These are phyloP conservation scores for Punica granatum DNA, from an alignment of 345 rosid species.

Conservation along the genomic window DNA sequence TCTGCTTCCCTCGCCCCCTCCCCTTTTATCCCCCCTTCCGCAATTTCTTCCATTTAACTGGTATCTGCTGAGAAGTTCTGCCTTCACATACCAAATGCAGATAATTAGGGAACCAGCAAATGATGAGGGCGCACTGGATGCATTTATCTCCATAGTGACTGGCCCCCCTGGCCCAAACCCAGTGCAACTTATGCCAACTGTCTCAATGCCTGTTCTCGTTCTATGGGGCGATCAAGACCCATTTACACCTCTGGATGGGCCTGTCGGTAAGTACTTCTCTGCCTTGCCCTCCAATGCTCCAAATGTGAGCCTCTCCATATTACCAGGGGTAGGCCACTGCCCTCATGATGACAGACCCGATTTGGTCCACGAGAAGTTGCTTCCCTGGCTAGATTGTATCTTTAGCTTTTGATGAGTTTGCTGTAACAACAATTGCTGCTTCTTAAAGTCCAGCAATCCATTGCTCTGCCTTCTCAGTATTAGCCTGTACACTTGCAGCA, in stretches of 20 bases:
- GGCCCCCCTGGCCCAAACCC: conserved; percentile 98
- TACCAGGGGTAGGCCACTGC: conserved; percentile 83
- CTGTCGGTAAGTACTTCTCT: conserved; percentile 74
- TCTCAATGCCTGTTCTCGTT: conserved; percentile 51
- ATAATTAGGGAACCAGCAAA: conserved; percentile 72
- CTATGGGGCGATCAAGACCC: conserved; percentile 88
- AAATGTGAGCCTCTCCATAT: conserved; percentile 49
- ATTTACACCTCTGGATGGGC: conserved; percentile 79
- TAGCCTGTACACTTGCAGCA: too few species aligned
- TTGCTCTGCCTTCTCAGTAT: background rate
- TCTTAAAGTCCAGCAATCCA: background rate
- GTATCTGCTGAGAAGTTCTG: background rate
- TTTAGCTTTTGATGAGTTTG: background rate
- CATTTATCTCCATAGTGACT: conserved; percentile 71
- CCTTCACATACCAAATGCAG: conserved; percentile 25
- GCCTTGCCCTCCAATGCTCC: conserved; percentile 45
- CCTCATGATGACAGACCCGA: conserved; percentile 86
- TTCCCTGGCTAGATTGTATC: conserved; percentile 56
- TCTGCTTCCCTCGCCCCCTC: background rate
- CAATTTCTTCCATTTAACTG: background rate
- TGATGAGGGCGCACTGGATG: conserved; percentile 81
- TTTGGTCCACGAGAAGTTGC: conserved; percentile 60
- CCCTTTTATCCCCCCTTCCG: too few species aligned
- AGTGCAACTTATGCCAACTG: conserved; percentile 45
- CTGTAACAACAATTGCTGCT: background rate